Evolutionary conservation across 2,329 filamentous ascomycete species (phyloP).

Genomic region (Talaromyces sp.): DNA sequence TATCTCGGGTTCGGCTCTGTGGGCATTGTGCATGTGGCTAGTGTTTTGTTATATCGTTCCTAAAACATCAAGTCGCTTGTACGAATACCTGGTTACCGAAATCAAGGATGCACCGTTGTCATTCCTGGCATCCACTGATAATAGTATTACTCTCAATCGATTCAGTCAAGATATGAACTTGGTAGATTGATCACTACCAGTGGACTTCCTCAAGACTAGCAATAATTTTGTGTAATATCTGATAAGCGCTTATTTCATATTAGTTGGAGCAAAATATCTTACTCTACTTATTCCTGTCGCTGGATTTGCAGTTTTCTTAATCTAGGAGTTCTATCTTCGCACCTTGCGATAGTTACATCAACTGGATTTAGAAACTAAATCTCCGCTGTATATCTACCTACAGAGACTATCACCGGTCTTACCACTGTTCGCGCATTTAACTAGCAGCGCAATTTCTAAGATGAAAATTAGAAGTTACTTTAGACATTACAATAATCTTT

Average conservation of each 20-base stretch:
- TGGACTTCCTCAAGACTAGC: conserved; percentile 1
- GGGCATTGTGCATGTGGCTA: conserved; percentile 17
- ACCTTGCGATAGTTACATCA: conserved; percentile 61
- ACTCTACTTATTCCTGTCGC: conserved; percentile 54
- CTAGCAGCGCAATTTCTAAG: conserved; percentile 48
- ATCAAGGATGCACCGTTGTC: conserved; percentile 47
- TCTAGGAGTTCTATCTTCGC: conserved; percentile 59
- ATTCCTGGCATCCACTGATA: conserved; percentile 44
- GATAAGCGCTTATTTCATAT: conserved; percentile 10
- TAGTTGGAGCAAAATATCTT: conserved; percentile 39
- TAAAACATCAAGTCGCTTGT: conserved; percentile 5
- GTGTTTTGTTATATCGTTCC: conserved; percentile 15
- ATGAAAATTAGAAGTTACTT: conserved; percentile 49
- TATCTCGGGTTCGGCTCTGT: conserved; percentile 1
- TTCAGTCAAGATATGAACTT: conserved; percentile 47
- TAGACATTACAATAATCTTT: conserved; percentile 57
- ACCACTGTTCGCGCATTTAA: conserved; percentile 57
- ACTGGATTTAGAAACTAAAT: conserved; percentile 62
- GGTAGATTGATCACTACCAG: conserved; percentile 42
- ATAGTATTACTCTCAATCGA: conserved; percentile 41
- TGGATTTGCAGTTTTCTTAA: conserved; percentile 45
- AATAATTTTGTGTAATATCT: conserved; percentile 2
- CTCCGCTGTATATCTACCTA: conserved; percentile 59
- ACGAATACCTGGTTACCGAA: conserved; percentile 52
- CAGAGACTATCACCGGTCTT: conserved; percentile 56